Base-by-base conservation (phyloP, 2,329 filamentous ascomycete species). In the Plenodomus biglobosus region DNA sequence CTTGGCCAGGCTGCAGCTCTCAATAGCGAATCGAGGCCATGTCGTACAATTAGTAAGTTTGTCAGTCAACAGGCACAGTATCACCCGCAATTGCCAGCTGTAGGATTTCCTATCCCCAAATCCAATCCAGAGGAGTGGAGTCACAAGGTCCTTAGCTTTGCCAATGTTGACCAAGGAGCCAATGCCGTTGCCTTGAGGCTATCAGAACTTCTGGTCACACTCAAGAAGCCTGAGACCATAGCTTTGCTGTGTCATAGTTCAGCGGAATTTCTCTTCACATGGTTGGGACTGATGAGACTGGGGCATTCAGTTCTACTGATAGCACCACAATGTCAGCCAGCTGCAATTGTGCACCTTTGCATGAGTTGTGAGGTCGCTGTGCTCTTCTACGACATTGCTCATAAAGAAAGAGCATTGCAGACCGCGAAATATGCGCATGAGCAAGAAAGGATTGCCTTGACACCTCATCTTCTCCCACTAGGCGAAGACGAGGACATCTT, bases 241-340 rank as follows among this genome's bases (percentile, higher is more conserved):
- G 84, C 77, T 0, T 61, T 87, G 8, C 64, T 87, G 0, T 80
- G 78, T 48, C 73, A 78, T 0, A 86, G 82, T 56, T 81, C 78
- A 0, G 62, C 78, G 0, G 76, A 80, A 8, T 85, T 87, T 45
- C 69, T 86, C 0, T 74, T 85, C 42, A 76, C 77, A 0, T 86
- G 82, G 82, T 70, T 86, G 2, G 83, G 76, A 0, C 69, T 86
- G 35, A 80, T 85, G 62, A 72, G 76, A 8, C 59, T 82, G 36
- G 83, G 83, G 0, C 74, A 76, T 55, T 73, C 78, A 0, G 80
- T 82, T 2, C 64, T 87, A 15, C 68, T 86, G 4, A 73, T 86
- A 32, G 83, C 83, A 70, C 74, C 75, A 15, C 75, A 78, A 56
- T 75, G 73, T 49, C 71, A 73, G 36, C 62, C 73, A 15, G 65